Percentiles rank a stretch among this genome's conserved stretches.
phyloP scores from a whole-genome alignment of 1,284 basidiomycete genomes.

The Cerrena zonata region DNA sequence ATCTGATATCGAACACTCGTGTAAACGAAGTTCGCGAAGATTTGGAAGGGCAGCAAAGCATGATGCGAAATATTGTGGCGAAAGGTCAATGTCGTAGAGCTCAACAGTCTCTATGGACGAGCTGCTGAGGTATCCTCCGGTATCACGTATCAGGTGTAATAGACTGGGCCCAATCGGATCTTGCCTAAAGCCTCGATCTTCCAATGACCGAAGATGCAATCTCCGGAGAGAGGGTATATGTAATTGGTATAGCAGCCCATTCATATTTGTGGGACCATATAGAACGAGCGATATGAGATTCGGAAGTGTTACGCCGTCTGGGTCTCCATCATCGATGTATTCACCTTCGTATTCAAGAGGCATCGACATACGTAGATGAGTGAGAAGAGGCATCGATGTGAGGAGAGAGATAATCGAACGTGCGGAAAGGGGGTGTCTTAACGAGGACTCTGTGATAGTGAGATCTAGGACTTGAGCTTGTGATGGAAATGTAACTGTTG shows the following conservation, averaged over 20 bases:
- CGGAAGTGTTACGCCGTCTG: slow-evolving; percentile 28
- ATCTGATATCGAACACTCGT: slow-evolving; percentile 57
- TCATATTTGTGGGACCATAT: slow-evolving; percentile 37
- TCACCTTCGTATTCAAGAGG: slow-evolving; percentile 30
- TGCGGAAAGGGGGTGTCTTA: slow-evolving; percentile 26
- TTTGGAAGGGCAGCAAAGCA: slow-evolving; percentile 36
- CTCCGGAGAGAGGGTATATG: slow-evolving; percentile 36
- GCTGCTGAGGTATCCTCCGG: slow-evolving; percentile 13
- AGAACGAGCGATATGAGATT: slow-evolving; percentile 38
- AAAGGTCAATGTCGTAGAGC: slow-evolving; percentile 50
- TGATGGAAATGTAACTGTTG: slow-evolving; percentile 28
- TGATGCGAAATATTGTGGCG: slow-evolving; percentile 35
- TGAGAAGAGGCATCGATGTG: slow-evolving; percentile 26
- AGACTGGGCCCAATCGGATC: slow-evolving; percentile 35
- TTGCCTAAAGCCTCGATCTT: slow-evolving; percentile 35
- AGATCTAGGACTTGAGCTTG: slow-evolving; percentile 36
- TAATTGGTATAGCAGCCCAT: slow-evolving; percentile 39
- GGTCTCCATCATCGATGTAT: slow-evolving; percentile 29
- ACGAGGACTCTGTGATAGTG: slow-evolving; percentile 20
- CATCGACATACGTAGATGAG: slow-evolving; percentile 37
- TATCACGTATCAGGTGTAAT: slow-evolving; percentile 35
- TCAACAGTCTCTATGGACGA: slow-evolving; percentile 44
- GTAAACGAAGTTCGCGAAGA: slow-evolving; percentile 48
- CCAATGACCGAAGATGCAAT: slow-evolving; percentile 43
- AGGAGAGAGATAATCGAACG: slow-evolving; percentile 22